Evolutionary conservation across 2,329 filamentous ascomycete species (phyloP).

Genomic region (Elsinoe ampelina): DNA sequence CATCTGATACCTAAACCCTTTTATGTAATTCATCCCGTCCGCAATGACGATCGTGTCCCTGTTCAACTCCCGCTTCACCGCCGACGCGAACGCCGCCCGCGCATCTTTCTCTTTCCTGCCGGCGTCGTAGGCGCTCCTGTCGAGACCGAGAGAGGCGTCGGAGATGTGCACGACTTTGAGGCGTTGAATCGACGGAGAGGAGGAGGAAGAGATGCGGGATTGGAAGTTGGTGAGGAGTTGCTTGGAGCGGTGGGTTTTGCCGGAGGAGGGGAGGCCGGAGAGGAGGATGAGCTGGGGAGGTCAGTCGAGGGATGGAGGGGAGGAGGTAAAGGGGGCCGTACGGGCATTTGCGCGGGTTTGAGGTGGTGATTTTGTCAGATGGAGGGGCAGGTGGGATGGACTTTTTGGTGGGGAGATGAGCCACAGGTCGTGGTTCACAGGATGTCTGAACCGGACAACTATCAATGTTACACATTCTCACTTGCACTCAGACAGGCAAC

Average conservation of each 20-base stretch:
- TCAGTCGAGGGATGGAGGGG: background rate
- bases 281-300: slow-evolving; percentile 49
- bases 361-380: background rate
- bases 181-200: slow-evolving; percentile 37
- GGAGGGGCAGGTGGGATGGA: background rate
- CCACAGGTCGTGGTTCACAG: background rate
- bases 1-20: slow-evolving; percentile 79
- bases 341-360: background rate
- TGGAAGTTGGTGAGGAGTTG: slow-evolving; percentile 59
- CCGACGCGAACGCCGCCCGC: slow-evolving; percentile 63
- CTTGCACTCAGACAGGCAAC: background rate
- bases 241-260: slow-evolving; percentile 51
- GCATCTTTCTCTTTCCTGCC: slow-evolving; percentile 77
- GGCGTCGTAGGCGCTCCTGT: slow-evolving; percentile 63
- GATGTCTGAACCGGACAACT: background rate
- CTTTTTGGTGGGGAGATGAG: background rate
- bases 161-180: slow-evolving; percentile 66
- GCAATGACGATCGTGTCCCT: slow-evolving; percentile 68
- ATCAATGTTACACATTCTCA: too few species aligned
- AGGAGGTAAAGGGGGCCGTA: background rate
- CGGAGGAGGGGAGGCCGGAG: slow-evolving; percentile 54
- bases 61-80: slow-evolving; percentile 66
- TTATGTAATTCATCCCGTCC: slow-evolving; percentile 79
- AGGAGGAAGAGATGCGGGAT: slow-evolving; percentile 43
- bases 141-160: slow-evolving; percentile 60